Conservation (phyloP, 805 yeast species). For the Hemisphaericaspora nanyangensis region DNA sequence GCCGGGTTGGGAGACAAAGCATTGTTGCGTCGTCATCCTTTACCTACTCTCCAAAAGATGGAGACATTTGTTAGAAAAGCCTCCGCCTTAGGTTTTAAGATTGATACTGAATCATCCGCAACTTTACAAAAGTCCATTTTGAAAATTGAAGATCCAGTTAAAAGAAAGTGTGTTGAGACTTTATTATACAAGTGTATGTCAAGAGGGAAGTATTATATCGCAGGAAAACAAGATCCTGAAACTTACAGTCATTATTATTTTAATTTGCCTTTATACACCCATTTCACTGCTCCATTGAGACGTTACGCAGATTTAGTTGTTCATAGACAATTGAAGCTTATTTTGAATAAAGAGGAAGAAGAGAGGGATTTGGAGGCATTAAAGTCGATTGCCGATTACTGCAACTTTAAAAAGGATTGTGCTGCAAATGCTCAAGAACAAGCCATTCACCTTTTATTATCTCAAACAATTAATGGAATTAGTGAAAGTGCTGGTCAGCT, state of each 20-base stretch:
- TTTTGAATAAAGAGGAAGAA: constrained; percentile 34
- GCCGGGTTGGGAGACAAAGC: constrained; percentile 77
- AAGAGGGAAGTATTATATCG: constrained; percentile 82
- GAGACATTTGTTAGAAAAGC: constrained; percentile 75
- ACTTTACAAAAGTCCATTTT: constrained; percentile 70
- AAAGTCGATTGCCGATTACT: constrained; percentile 83
- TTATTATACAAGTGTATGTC: constrained; percentile 76
- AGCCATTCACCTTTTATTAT: constrained; percentile 79
- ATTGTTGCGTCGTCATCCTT: constrained; percentile 79
- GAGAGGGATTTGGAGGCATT: constrained; percentile 56
- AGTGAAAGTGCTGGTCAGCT: constrained; percentile 72
- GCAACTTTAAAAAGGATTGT: constrained; percentile 93
- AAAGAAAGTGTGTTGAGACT: constrained; percentile 73
- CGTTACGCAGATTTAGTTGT: constrained; percentile 91
- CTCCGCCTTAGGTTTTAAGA: constrained; percentile 55
- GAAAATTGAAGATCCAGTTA: constrained; percentile 54
- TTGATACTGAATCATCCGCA: constrained; percentile 74
- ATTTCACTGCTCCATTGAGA: constrained; percentile 88
- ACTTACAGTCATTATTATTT: constrained; percentile 75
- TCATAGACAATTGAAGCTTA: constrained; percentile 82
- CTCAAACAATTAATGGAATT: constrained; percentile 79
- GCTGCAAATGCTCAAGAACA: constrained; percentile 93
- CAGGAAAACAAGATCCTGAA: constrained; percentile 82
- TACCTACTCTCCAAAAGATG: constrained; percentile 78
- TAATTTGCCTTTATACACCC: constrained; percentile 84